These are phyloP conservation scores for Colletotrichum lindemuthianum DNA, from an alignment of 2,329 filamentous ascomycete genomes.

Conservation along the genomic window DNA sequence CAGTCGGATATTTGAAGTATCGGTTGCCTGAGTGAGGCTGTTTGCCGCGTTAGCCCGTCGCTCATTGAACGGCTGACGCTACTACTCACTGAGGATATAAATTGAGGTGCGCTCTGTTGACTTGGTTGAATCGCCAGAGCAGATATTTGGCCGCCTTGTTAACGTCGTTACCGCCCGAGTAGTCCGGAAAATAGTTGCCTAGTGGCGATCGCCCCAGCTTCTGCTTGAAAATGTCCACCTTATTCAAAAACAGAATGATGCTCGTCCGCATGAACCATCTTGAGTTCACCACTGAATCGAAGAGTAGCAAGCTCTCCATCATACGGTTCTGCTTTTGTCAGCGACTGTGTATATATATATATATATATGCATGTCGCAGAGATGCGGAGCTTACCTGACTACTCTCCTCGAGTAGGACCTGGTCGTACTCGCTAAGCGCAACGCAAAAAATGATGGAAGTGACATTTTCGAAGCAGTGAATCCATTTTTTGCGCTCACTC, in stretches of 20 bases:
- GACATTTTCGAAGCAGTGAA: constrained; percentile 99
- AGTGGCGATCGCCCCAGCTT: constrained; percentile 91
- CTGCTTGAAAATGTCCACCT: constrained; percentile 97
- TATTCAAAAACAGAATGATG: constrained; percentile 98
- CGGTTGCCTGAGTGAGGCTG: constrained; percentile 97
- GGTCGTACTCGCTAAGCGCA: constrained; percentile 96
- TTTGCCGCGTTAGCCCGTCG: constrained; percentile 18
- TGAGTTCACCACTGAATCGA: constrained; percentile 98
- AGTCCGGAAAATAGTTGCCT: constrained; percentile 96
- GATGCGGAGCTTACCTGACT: constrained; percentile 76
- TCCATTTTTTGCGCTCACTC: constrained; percentile 99
- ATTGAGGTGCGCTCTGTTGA: constrained; percentile 95
- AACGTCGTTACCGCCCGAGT: constrained; percentile 96
- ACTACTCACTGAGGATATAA: constrained; percentile 92
- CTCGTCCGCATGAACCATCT: constrained; percentile 99
- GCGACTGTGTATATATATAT: constrained; percentile 12
- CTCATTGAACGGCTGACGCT: constrained; percentile 10
- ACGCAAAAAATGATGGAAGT: constrained; percentile 99
- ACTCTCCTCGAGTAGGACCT: constrained; percentile 95
- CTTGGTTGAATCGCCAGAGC: constrained; percentile 98
- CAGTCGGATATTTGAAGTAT: constrained; percentile 96
- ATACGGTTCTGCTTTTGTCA: constrained; percentile 82
- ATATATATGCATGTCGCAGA: too few species aligned
- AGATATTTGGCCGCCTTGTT: constrained; percentile 98
- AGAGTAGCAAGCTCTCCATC: constrained; percentile 97